These are phyloP conservation scores for Ophiostoma sp. DNA, from an alignment of 2,329 filamentous ascomycete genomes.

Conservation along the genomic window DNA sequence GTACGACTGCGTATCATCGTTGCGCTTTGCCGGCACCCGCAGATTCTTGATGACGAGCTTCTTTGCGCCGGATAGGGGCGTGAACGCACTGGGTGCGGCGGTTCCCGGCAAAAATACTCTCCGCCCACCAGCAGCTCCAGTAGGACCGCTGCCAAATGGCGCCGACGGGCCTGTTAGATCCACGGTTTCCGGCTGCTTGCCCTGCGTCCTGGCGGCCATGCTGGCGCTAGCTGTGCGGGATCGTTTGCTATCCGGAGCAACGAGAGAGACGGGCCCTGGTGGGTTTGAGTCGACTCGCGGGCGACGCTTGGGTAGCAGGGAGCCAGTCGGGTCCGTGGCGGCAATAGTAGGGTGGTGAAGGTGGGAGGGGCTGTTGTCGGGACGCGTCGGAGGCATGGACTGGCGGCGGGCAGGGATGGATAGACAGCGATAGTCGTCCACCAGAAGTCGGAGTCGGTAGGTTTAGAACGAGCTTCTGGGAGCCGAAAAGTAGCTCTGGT, in stretches of 20 bases:
- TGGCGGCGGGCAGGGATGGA: not conserved
- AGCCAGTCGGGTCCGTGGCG: constrained; percentile 35
- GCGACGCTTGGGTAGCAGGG: constrained; percentile 58
- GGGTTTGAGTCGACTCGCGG: constrained; percentile 32
- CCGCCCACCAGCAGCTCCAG: not conserved
- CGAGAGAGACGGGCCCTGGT: constrained; percentile 17
- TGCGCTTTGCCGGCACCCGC: constrained; percentile 44
- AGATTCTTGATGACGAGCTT: constrained; percentile 94
- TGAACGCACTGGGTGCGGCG: constrained; percentile 47
- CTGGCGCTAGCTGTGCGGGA: constrained; percentile 18
- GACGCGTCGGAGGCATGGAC: constrained; percentile 29
- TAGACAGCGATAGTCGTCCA: not conserved
- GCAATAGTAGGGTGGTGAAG: constrained; percentile 31
- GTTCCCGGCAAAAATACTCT: constrained; percentile 27
- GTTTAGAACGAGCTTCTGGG: no score
- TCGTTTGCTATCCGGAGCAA: constrained; percentile 1
- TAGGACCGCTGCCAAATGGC: no score
- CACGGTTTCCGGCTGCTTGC: constrained; percentile 36
- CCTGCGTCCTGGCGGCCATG: constrained; percentile 33
- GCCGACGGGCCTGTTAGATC: constrained; percentile 40
- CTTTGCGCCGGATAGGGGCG: constrained; percentile 70
- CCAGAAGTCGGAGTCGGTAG: not conserved
- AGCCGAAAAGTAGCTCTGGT: no score
- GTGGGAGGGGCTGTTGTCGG: constrained; percentile 3
- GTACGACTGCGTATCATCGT: constrained; percentile 66